A percentile compares a stretch with the other conserved stretches of the same genome.
Conservation (phyloP, 2,329 filamentous ascomycete genomes). For the Didymella exigua region DNA sequence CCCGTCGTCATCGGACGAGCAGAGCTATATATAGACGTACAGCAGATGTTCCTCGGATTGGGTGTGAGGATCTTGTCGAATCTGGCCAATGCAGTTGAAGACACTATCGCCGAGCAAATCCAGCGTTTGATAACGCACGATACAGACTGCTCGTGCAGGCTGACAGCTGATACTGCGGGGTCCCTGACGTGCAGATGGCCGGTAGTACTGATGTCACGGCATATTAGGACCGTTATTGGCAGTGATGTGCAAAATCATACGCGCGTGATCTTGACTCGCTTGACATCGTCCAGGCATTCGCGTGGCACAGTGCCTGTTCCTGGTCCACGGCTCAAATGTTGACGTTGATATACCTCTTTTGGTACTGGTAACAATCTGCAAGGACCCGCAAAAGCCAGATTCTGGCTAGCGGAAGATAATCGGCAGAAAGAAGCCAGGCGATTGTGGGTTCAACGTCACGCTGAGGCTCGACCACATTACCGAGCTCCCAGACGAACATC, state of each 20-base stretch:
- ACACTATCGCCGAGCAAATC: not conserved
- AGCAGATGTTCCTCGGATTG: not conserved
- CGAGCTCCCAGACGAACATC: not conserved
- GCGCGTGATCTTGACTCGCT: no score
- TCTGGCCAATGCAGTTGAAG: not conserved
- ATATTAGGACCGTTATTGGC: not conserved
- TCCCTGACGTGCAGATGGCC: not conserved
- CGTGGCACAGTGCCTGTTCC: not conserved
- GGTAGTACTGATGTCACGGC: not conserved
- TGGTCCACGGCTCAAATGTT: not conserved
- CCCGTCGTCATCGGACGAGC: not conserved
- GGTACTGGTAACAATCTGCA: not conserved
- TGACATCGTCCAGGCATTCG: not conserved
- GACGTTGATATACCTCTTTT: not conserved
- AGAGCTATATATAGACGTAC: not conserved
- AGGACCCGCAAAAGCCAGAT: not conserved
- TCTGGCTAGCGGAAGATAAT: not conserved
- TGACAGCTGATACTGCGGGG: conserved; percentile 1
- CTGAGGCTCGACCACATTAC: not conserved
- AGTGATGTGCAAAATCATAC: not conserved
- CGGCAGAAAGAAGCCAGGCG: not conserved
- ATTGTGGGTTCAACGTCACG: not conserved
- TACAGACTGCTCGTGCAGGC: not conserved
- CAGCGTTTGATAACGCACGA: not conserved
- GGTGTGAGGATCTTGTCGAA: not conserved